phyloP scores from a whole-genome alignment of 805 yeast species.

The Metschnikowia henanensis region DNA sequence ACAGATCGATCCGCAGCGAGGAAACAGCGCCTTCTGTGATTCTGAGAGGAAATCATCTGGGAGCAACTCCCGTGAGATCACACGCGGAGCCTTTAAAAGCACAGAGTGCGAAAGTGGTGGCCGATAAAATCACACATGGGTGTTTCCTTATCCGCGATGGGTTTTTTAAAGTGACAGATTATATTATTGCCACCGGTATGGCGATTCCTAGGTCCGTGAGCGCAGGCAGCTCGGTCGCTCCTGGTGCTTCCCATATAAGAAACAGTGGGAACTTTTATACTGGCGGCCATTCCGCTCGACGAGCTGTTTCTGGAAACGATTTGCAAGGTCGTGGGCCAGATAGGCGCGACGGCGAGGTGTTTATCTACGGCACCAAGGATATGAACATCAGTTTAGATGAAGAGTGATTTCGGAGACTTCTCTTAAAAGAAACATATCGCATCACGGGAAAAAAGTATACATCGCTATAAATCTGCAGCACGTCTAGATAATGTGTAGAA shows the following conservation, averaged over 20 bases:
- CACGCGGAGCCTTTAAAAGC: neutral
- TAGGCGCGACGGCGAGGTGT: constrained; percentile 28
- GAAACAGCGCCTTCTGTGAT: neutral
- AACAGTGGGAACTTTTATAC: neutral
- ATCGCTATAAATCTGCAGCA: no score
- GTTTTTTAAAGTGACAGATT: constrained; percentile 49
- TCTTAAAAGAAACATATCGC: no score
- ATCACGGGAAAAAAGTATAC: no score
- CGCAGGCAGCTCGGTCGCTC: constrained; percentile 17
- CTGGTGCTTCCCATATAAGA: neutral
- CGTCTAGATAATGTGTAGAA: no score
- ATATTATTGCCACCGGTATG: constrained; percentile 55
- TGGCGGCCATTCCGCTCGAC: neutral
- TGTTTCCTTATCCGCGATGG: constrained; percentile 25
- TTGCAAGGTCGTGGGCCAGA: no score
- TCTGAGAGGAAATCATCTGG: no score
- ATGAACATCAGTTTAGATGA: constrained; percentile 28
- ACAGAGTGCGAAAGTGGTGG: neutral
- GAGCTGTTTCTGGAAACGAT: neutral
- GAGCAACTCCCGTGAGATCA: neutral
- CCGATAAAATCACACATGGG: constrained; percentile 3
- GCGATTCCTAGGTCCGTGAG: constrained; percentile 55
- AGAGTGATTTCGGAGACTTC: no score
- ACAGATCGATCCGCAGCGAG: neutral
- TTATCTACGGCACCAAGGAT: constrained; percentile 38